phyloP scores from a whole-genome alignment of 495 filamentous ascomycete genomes.

The Aspergillus panamensis region DNA sequence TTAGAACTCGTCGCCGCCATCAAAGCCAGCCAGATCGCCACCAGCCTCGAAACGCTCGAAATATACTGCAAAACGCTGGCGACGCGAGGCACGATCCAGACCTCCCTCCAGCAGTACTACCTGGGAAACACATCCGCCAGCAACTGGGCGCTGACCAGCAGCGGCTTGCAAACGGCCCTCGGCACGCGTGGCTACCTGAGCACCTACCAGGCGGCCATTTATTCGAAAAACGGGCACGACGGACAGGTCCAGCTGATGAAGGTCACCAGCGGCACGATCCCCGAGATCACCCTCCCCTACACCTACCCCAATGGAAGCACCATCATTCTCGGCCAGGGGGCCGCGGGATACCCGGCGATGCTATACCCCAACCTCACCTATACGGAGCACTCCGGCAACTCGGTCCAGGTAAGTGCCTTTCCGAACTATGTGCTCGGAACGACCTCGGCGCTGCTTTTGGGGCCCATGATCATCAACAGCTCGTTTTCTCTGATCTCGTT shows the following conservation, averaged over 20 bases:
- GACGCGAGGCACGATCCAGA: slow-evolving; percentile 65
- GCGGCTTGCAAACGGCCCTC: slow-evolving; percentile 62
- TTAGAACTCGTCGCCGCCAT: slow-evolving; percentile 77
- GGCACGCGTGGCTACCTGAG: slow-evolving; percentile 41
- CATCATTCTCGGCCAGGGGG: slow-evolving; percentile 55
- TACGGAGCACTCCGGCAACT: slow-evolving; percentile 35
- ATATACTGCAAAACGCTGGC: slow-evolving; percentile 62
- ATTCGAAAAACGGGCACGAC: slow-evolving; percentile 57
- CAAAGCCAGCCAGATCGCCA: slow-evolving; percentile 77
- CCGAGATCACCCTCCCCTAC: slow-evolving; percentile 55
- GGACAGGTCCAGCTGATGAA: slow-evolving; percentile 52
- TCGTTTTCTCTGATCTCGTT: slow-evolving; percentile 75
- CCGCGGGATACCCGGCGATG: slow-evolving; percentile 58
- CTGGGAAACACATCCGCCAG: slow-evolving; percentile 45
- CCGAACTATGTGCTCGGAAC: slow-evolving; percentile 49
- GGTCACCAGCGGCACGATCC: slow-evolving; percentile 49
- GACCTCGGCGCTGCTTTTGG: slow-evolving; percentile 57
- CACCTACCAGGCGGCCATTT: slow-evolving; percentile 63
- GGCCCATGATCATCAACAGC: slow-evolving; percentile 64
- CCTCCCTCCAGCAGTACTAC: slow-evolving; percentile 60
- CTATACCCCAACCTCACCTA: slow-evolving; percentile 72
- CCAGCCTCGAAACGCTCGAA: slow-evolving; percentile 70
- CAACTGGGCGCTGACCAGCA: slow-evolving; percentile 53
- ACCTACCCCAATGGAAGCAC: slow-evolving; percentile 51
- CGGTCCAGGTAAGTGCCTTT: slow-evolving; percentile 33